Base-by-base conservation (phyloP, 2,329 filamentous ascomycete species). In the Claviceps capensis region DNA sequence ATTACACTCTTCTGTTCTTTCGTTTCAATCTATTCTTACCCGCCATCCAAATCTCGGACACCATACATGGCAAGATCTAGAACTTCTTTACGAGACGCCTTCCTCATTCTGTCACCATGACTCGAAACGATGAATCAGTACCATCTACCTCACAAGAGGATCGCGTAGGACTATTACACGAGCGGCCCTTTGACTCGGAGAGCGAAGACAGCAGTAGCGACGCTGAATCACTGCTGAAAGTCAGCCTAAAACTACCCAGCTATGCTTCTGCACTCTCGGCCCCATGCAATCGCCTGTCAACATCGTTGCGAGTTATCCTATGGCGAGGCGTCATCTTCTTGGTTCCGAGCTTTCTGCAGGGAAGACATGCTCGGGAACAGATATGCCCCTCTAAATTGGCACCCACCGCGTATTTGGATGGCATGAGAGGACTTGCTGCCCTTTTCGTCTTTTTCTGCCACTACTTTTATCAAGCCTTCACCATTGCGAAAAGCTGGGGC, bases 401-500 rank as follows among this genome's bases (percentile, higher is more conserved):
- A 38, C 76, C 77, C 16, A 80, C 77, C 8, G 70, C 77, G 7
- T 79, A 80, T 57, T 74, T 80, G 47, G 77, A 80, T 57, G 77
- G 77, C 54, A 74, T 80, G 68, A 72, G 77, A 55, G 77, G 77
- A 14, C 61, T 79, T 13, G 77, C 76, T 41, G 76, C 76, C 5
- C 67, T 79, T 36, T 69, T 75, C 53, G 77, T 80, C 55, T 76
- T 74, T 62, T 74, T 78, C 62, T 80, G 76, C 57, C 77, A 80
- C 62, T 77, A 73, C 59, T 70, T 69, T 49, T 80, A 78, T 61
- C 75, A 75, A 41, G 68, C 66, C 56, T 78, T 76, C 63, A 62
- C 61, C 61, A 74, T 79, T 56, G 71, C 74, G 51, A 69, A 75
- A 55, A 72, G 73, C 22, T 78, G 69, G 64, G 76, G 74, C 42